Evolutionary conservation across 148 eudicot genomes (phyloP), one percentile per base, ranked within the genome.

Genomic region (Polygonum maritimum): DNA sequence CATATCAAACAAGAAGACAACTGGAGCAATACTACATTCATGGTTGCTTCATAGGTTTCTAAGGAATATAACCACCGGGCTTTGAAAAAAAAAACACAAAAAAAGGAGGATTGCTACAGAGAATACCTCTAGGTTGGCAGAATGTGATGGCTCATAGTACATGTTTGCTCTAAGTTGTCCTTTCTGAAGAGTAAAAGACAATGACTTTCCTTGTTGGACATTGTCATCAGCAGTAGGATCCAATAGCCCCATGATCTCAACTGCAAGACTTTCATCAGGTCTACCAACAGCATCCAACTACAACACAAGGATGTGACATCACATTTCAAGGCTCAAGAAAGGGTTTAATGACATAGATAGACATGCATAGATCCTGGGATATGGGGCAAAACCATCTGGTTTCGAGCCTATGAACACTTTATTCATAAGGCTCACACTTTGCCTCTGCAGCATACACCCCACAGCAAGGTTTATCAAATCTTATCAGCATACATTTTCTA

Each of bases 241-340:
- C 49, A 90, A 85, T 47, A 89, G 84, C 76, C 96, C 92, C 48
- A 81, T 74, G 57, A 94, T 57, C 82, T 94, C 96, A 69, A 87
- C 78, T 73, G 91, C 76, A 77, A 94, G 96, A 85, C 94, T 90
- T 84, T 94, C 98, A 82, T 94, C 98, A 76, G 98, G 94, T 80
- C 98, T 86, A 54, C 98, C 98, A 19, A 86, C 83, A 71, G 98
- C 97, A 86, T 92, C 97, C 84, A 94, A 82, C 98, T 94, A 89
- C 85, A 86, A 75, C 71, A 67, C 4, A 67, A 67, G 48, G 75
- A 78, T 82, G 48, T 73, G 75, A 69, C n/a, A 78, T 48, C 69
- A 72, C 15, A 67, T 38, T 67, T 38, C 44, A 41, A 36, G 38
- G 71, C 44, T 67, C 71, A 67, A 67, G 45, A 67, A 67, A 11